A percentile compares a stretch with the other conserved stretches of the same genome.
phyloP scores from a whole-genome alignment of 768 basidiomycete species.

The Macrolepiota fuliginosa region DNA sequence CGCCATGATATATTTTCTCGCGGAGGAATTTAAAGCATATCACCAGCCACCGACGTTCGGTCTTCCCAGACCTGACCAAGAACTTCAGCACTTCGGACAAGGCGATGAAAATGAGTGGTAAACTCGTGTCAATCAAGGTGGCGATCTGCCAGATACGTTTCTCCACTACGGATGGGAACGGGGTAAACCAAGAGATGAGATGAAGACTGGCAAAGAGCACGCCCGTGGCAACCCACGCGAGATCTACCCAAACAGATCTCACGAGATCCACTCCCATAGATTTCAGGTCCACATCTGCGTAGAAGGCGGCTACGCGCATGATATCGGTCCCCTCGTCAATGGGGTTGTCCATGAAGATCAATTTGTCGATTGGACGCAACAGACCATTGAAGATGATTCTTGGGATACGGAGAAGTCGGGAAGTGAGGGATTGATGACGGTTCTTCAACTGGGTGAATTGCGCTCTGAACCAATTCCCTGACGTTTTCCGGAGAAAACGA shows the following conservation, averaged over 20 bases:
- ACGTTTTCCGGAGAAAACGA: neutral
- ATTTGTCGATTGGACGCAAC: neutral
- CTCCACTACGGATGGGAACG: neutral
- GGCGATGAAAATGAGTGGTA: neutral
- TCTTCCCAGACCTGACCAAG: neutral
- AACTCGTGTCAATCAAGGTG: neutral
- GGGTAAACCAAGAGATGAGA: neutral
- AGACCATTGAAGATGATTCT: neutral
- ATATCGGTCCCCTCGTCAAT: neutral
- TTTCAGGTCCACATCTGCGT: neutral
- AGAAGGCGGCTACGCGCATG: neutral
- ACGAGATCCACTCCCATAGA: neutral
- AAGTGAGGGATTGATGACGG: neutral
- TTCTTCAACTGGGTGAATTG: neutral
- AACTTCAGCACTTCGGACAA: neutral
- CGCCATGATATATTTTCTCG: neutral
- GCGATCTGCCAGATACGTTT: neutral
- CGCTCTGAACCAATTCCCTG: neutral
- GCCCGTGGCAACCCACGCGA: neutral
- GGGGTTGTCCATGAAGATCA: neutral
- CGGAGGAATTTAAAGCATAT: neutral
- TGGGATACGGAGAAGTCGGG: neutral
- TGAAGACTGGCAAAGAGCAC: neutral
- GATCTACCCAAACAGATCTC: no score
- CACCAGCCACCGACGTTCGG: neutral